Evolutionary conservation across 495 filamentous ascomycete species (phyloP).

Genomic region (Penicillium samsonianum): DNA sequence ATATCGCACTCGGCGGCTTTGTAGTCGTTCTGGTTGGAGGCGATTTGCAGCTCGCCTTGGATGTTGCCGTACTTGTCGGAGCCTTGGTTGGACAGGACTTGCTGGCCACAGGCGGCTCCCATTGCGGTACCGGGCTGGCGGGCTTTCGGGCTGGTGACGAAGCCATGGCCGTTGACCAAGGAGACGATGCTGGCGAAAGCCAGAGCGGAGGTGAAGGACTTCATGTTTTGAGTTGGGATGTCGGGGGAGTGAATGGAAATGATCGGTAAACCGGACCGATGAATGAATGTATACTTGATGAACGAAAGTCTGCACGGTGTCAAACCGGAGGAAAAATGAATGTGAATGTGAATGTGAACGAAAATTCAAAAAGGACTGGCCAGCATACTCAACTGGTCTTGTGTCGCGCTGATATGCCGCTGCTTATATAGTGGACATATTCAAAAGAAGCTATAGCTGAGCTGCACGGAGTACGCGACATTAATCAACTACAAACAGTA

Average conservation of each 20-base stretch:
- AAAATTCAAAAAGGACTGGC: constrained; percentile 19
- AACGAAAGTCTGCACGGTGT: constrained; percentile 35
- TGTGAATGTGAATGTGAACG: constrained; percentile 23
- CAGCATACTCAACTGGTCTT: constrained; percentile 18
- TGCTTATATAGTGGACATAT: constrained; percentile 15
- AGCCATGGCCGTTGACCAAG: constrained; percentile 61
- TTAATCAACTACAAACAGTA: constrained; percentile 27
- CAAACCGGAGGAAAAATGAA: constrained; percentile 36
- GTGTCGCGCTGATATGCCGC: neutral
- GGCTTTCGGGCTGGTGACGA: constrained; percentile 57
- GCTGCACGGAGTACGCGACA: neutral
- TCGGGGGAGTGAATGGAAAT: constrained; percentile 27
- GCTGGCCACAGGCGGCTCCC: constrained; percentile 59
- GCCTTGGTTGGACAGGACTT: constrained; percentile 60
- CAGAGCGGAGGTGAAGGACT: constrained; percentile 33
- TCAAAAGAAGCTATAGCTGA: neutral
- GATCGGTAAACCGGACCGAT: constrained; percentile 40
- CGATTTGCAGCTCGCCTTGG: constrained; percentile 63
- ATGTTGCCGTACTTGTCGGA: constrained; percentile 68
- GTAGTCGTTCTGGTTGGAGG: constrained; percentile 56
- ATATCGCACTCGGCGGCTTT: constrained; percentile 60
- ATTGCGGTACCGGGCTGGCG: constrained; percentile 64
- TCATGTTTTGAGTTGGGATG: constrained; percentile 33
- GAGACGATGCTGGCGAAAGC: constrained; percentile 52
- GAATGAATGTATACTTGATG: constrained; percentile 26